These are phyloP conservation scores for Ceratocystis huliohia DNA, from an alignment of 2,329 filamentous ascomycete genomes.

Conservation along the genomic window DNA sequence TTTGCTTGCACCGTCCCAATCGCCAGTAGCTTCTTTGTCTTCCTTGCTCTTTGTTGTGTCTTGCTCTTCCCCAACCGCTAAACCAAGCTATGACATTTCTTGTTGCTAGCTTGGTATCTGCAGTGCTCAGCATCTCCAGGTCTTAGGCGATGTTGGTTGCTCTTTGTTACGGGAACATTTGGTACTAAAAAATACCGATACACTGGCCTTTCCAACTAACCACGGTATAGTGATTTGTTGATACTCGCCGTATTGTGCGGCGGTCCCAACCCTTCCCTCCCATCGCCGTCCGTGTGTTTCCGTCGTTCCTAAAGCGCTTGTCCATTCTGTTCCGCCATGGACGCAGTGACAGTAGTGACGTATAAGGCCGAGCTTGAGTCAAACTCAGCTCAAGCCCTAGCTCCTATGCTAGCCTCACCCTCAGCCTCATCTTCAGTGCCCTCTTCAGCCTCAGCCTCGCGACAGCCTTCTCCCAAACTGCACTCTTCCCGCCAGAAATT, in stretches of 20 bases:
- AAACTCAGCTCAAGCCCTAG: background rate
- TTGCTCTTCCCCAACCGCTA: background rate
- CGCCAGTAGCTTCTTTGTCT: background rate
- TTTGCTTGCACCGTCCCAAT: background rate
- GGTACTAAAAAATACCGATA: background rate
- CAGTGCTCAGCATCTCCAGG: background rate
- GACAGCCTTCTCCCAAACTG: background rate
- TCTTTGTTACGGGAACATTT: background rate
- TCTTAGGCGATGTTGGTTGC: background rate
- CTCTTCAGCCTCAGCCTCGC: background rate
- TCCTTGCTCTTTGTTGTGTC: background rate
- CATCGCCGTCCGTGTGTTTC: background rate
- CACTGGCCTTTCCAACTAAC: no score
- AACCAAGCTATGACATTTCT: conserved; percentile 6
- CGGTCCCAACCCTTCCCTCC: background rate
- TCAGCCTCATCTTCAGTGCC: background rate
- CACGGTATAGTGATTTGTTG: no score
- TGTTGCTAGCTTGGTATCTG: background rate
- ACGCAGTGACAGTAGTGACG: conserved; percentile 1
- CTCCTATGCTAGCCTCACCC: background rate
- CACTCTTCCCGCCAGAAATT: background rate
- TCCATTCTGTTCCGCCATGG: background rate
- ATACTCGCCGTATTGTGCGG: no score
- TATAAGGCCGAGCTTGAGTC: conserved; percentile 6
- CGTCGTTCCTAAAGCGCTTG: background rate